phyloP scores from a whole-genome alignment of 495 filamentous ascomycete species.

The Parathielavia appendiculata region DNA sequence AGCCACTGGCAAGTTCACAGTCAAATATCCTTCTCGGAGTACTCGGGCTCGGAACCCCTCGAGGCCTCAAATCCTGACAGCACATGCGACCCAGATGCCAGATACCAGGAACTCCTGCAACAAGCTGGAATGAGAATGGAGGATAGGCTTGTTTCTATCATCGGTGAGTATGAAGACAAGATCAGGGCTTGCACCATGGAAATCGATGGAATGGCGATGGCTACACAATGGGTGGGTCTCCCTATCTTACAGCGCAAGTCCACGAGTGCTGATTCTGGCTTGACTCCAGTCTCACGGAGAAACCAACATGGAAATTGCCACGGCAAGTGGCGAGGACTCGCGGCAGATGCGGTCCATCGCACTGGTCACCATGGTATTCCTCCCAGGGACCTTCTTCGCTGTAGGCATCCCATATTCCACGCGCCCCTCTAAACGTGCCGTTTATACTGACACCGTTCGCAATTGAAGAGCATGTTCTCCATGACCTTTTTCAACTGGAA shows the following conservation, averaged over 20 bases:
- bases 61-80: no score
- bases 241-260: not conserved
- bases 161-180: conserved; percentile 26
- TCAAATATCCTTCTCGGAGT: no score
- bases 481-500: conserved; percentile 22
- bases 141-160: conserved; percentile 10
- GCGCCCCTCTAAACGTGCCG: not conserved
- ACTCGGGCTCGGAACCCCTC: no score
- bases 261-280: not conserved
- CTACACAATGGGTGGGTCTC: not conserved
- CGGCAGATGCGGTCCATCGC: conserved; percentile 31
- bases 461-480: conserved; percentile 13
- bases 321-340: conserved; percentile 23
- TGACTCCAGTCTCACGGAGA: not conserved
- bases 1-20: no score
- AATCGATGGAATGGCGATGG: not conserved
- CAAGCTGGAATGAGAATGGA: not conserved
- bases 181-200: not conserved
- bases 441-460: not conserved
- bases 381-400: conserved; percentile 18
- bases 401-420: not conserved
- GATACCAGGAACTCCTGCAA: not conserved
- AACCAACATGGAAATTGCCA: conserved; percentile 29
- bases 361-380: conserved; percentile 20
- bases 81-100: no score